Evolutionary conservation across 768 basidiomycete genomes (phyloP).

Genomic region (Leccinum fibrillosum): DNA sequence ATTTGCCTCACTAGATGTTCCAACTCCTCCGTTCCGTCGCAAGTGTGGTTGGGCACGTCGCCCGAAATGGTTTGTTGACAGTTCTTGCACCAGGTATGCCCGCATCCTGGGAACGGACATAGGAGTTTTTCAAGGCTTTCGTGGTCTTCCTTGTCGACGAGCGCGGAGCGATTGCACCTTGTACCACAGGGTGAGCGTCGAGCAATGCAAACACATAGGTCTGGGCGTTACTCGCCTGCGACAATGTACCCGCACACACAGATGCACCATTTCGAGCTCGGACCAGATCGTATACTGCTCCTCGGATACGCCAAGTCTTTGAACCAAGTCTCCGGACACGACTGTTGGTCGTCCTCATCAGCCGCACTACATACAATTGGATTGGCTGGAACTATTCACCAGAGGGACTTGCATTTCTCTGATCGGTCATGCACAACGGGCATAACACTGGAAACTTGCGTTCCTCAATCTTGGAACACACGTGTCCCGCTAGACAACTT

Average conservation of each 20-base stretch:
- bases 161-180: too few species aligned
- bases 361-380: neutral
- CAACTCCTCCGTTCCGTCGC: constrained; percentile 55
- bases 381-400: constrained; percentile 23
- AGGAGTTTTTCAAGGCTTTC: constrained; percentile 36
- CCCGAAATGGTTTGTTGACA: constrained; percentile 42
- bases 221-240: constrained; percentile 35
- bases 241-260: constrained; percentile 45
- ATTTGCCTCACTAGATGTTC: constrained; percentile 43
- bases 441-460: constrained; percentile 57
- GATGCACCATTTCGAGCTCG: constrained; percentile 43
- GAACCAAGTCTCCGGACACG: constrained; percentile 36
- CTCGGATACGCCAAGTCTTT: constrained; percentile 42
- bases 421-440: constrained; percentile 48
- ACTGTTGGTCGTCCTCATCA: constrained; percentile 27
- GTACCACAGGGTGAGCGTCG: neutral
- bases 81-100: constrained; percentile 56
- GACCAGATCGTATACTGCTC: constrained; percentile 37
- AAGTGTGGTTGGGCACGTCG: constrained; percentile 44
- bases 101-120: constrained; percentile 50
- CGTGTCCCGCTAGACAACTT: constrained; percentile 44
- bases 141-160: too few species aligned
- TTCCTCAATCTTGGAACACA: constrained; percentile 46
- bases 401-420: constrained; percentile 25
- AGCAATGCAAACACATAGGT: neutral